Conservation (phyloP, 306 rosid genomes). For the Rosa chinensis region DNA sequence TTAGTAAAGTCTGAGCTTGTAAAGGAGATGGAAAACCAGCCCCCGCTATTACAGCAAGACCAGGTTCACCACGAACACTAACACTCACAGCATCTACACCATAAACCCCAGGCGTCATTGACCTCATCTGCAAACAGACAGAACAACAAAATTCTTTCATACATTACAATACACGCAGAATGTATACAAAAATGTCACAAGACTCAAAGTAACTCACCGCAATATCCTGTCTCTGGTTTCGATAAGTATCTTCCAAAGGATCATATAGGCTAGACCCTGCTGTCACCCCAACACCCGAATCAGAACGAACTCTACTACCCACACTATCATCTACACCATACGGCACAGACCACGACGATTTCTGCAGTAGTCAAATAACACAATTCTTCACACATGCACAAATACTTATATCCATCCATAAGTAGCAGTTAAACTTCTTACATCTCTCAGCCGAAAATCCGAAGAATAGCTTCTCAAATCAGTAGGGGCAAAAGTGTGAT, state of each 20-base stretch:
- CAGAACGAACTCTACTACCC: background rate
- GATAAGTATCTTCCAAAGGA: background rate
- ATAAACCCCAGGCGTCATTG: constrained; percentile 37
- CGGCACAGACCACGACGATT: constrained; percentile 30
- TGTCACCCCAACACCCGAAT: background rate
- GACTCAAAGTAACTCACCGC: background rate
- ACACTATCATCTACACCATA: constrained; percentile 13
- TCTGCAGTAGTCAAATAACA: constrained; percentile 32
- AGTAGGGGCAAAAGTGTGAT: constrained; percentile 27
- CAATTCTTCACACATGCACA: background rate
- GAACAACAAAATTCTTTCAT: background rate
- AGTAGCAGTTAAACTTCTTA: constrained; percentile 26
- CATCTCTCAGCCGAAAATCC: constrained; percentile 47
- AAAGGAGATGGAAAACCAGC: constrained; percentile 38
- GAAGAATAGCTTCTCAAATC: constrained; percentile 40
- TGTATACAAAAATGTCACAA: background rate
- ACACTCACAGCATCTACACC: constrained; percentile 38
- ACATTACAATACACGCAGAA: background rate
- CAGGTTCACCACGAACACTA: constrained; percentile 42
- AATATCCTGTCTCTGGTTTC: background rate
- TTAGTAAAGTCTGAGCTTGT: constrained; percentile 28
- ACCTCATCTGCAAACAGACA: constrained; percentile 41
- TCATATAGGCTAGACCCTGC: background rate
- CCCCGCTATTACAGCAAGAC: constrained; percentile 27
- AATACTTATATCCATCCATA: background rate